A percentile compares a stretch with the other conserved stretches of the same genome.
Evolutionary conservation across 2,329 filamentous ascomycete genomes (phyloP).

Genomic region (Curvularia verruculosa): DNA sequence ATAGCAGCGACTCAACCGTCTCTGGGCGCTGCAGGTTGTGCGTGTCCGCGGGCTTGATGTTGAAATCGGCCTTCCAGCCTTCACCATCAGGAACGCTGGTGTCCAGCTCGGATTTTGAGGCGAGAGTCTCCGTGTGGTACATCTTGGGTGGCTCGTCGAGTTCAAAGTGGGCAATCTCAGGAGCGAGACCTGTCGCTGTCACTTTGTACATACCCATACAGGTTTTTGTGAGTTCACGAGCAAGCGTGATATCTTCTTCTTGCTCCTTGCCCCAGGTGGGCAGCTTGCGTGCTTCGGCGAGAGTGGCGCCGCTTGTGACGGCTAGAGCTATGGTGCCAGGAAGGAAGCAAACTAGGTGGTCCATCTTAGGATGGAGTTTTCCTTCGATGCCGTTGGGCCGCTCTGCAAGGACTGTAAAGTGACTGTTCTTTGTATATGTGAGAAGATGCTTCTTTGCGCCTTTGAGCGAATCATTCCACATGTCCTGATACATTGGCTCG

Average conservation of each 20-base stretch:
- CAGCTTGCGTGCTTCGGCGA: slow-evolving; percentile 75
- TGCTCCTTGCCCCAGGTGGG: slow-evolving; percentile 75
- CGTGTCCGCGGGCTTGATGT: slow-evolving; percentile 78
- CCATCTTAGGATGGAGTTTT: slow-evolving; percentile 85
- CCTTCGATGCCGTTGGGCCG: slow-evolving; percentile 73
- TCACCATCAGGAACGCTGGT: slow-evolving; percentile 52
- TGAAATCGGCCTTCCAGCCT: slow-evolving; percentile 77
- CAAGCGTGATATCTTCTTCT: slow-evolving; percentile 85
- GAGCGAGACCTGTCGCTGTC: slow-evolving; percentile 88
- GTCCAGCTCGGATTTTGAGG: slow-evolving; percentile 52
- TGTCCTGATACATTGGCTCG: slow-evolving; percentile 83
- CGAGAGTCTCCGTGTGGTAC: slow-evolving; percentile 54
- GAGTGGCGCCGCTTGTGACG: slow-evolving; percentile 77
- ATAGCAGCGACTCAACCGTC: slow-evolving; percentile 94
- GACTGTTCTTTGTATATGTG: slow-evolving; percentile 80
- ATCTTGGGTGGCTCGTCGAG: slow-evolving; percentile 71
- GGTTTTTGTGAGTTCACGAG: slow-evolving; percentile 90
- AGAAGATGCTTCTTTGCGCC: slow-evolving; percentile 92
- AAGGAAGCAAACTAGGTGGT: slow-evolving; percentile 97
- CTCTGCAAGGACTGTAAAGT: slow-evolving; percentile 90
- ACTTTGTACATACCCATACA: slow-evolving; percentile 98
- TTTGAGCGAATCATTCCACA: slow-evolving; percentile 87
- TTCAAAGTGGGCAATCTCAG: slow-evolving; percentile 92
- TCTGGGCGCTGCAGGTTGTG: slow-evolving; percentile 96
- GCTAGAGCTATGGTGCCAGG: slow-evolving; percentile 92